Percentiles rank a stretch among this genome's conserved stretches.
Evolutionary conservation across 2,329 filamentous ascomycete species (phyloP).

Genomic region (Lachnellula suecica): DNA sequence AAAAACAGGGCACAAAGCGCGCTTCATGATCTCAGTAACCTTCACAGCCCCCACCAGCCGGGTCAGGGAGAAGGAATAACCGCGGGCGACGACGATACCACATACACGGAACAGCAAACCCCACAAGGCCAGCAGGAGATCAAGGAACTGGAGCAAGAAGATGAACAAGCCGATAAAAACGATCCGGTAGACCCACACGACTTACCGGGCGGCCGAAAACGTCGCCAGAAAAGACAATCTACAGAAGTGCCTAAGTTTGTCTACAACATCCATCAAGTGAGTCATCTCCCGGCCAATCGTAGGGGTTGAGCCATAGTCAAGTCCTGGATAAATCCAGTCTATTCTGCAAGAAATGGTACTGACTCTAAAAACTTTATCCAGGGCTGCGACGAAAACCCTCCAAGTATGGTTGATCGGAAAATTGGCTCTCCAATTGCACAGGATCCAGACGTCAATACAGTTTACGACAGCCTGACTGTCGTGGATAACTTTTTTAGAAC

Average conservation of each 20-base stretch:
- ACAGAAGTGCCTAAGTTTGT: background rate
- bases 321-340: too few relatives aligned
- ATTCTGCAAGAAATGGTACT: background rate
- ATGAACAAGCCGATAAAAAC: background rate
- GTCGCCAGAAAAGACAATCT: background rate
- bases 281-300: too few relatives aligned
- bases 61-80: background rate
- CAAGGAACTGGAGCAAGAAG: background rate
- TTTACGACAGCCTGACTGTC: background rate
- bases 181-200: too few relatives aligned
- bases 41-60: too few relatives aligned
- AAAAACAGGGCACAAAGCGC: too few relatives aligned
- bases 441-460: background rate
- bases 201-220: background rate
- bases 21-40: too few relatives aligned
- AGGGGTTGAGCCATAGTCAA: too few relatives aligned
- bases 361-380: background rate
- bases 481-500: background rate
- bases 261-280: too few relatives aligned
- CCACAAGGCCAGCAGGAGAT: background rate
- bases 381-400: background rate
- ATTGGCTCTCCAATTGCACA: background rate
- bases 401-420: background rate
- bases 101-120: background rate
- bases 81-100: background rate